These are phyloP conservation scores for Clonostachys byssicola DNA, from an alignment of 2,329 filamentous ascomycete species.

Conservation along the genomic window DNA sequence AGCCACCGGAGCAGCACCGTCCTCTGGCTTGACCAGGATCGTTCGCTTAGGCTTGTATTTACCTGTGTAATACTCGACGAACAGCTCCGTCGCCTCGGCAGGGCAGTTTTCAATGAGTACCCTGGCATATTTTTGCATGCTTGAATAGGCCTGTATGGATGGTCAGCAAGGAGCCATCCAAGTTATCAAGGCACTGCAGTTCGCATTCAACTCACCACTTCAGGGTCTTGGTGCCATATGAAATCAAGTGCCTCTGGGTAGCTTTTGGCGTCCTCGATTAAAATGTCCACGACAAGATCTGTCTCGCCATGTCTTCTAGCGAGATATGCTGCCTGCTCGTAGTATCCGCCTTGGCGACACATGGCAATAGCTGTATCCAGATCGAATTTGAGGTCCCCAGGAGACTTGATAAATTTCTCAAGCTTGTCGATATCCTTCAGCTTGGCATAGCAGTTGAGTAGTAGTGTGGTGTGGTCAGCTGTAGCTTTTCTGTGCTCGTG, in stretches of 20 bases:
- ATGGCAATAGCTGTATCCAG: conserved; percentile 95
- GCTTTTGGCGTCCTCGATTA: conserved; percentile 92
- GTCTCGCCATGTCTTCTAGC: conserved; percentile 93
- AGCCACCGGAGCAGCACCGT: conserved; percentile 26
- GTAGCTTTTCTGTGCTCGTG: conserved; percentile 93
- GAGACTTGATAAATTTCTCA: conserved; percentile 94
- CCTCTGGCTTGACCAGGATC: conserved; percentile 16
- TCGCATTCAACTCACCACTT: conserved; percentile 50
- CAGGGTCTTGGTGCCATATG: conserved; percentile 82
- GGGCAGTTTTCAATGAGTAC: conserved; percentile 87
- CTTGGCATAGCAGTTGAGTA: conserved; percentile 97
- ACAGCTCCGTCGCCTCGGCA: conserved; percentile 75
- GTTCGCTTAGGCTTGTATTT: conserved; percentile 72
- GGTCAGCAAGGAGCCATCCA: conserved; percentile 19
- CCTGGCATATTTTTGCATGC: conserved; percentile 91
- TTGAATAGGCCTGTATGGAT: conserved; percentile 66
- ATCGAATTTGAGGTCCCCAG: conserved; percentile 92
- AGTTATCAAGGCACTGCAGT: not conserved
- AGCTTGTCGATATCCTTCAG: conserved; percentile 95
- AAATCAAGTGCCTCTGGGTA: conserved; percentile 87
- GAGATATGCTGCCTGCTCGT: conserved; percentile 91
- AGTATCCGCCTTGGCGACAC: conserved; percentile 96
- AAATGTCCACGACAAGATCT: conserved; percentile 88
- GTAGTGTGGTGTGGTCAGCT: conserved; percentile 87
- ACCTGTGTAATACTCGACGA: conserved; percentile 93